phyloP scores from a whole-genome alignment of 2,329 filamentous ascomycete genomes.

The Pseudogymnoascus sp. region DNA sequence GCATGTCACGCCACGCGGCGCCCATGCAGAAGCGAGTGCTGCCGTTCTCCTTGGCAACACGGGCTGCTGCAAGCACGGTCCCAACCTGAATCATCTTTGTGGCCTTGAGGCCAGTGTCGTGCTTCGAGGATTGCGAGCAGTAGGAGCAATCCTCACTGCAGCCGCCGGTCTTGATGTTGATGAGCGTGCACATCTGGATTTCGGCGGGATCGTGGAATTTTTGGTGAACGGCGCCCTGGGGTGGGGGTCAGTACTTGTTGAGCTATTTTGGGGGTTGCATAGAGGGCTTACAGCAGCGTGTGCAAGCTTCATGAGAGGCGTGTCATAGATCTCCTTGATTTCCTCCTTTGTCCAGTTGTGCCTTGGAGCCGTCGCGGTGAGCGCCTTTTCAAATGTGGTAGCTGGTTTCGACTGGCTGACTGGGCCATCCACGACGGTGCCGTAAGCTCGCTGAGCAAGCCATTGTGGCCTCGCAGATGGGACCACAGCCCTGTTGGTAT shows the following conservation, averaged over 20 bases:
- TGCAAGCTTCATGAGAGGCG: conserved; percentile 69
- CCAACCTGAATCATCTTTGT: conserved; percentile 74
- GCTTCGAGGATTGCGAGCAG: conserved; percentile 80
- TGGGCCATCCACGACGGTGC: conserved; percentile 10
- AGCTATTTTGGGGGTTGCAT: conserved; percentile 16
- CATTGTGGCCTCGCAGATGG: conserved; percentile 1
- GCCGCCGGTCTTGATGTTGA: conserved; percentile 94
- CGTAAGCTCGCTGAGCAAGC: conserved; percentile 25
- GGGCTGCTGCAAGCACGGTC: conserved; percentile 69
- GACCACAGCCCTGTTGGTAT: conserved; percentile 42
- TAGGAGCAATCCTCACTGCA: conserved; percentile 91
- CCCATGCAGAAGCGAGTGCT: conserved; percentile 94
- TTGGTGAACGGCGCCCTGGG: conserved; percentile 68
- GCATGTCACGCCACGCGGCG: conserved; percentile 90
- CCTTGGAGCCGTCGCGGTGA: conserved; percentile 52
- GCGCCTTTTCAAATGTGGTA: conserved; percentile 35
- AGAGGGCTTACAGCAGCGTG: conserved; percentile 56
- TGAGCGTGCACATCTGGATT: conserved; percentile 86
- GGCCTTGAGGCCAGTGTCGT: conserved; percentile 68
- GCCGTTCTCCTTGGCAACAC: conserved; percentile 70
- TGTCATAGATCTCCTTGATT: conserved; percentile 73
- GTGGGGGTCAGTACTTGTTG: conserved; percentile 16
- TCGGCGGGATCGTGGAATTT: conserved; percentile 77
- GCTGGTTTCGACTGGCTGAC: background rate
- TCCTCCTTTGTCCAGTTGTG: conserved; percentile 76